Evolutionary conservation across 2,329 filamentous ascomycete genomes (phyloP), one percentile per base, ranked within the genome.

Genomic region (Rutstroemia sp.): DNA sequence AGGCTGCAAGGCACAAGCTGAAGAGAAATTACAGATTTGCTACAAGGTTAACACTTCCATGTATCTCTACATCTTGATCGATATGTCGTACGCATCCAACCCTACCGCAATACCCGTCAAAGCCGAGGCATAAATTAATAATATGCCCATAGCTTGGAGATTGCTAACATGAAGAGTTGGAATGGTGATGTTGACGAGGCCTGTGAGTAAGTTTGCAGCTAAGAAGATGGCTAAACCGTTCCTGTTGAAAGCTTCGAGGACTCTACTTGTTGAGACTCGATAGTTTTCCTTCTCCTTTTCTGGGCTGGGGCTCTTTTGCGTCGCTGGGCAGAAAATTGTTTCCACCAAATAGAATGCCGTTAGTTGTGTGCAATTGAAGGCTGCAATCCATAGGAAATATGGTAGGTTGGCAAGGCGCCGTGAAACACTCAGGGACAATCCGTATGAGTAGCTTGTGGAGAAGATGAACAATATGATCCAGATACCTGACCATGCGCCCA

Each of bases 311-410:
- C 72, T 72, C 1, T 82, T 79, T 60, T 90, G 82, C 5, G 87
- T 79, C 2, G 78, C 75, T 0, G 90, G 88, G 71, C 96, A 95
- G 71, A 92, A 85, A 2, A 88, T 25, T 3, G 81, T 85, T 70
- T 99, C 92, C 23, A 94, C 79, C 14, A 85, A 69, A 66, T 85
- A 91, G 71, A 92, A 96, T 1, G 86, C 78, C 7, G 89, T 75
- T 9, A 99, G 76, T 69, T 96, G 90, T n/a, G 80, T 77, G 59
- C 82, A 86, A 74, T 97, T 99, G 77, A 94, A 96, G 2, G 90
- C 86, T n/a, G 85, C 80, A 7, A 95, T 87, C 91, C 92, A 97
- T 46, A 96, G 77, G 45, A 97, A 81, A 70, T 99, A 99, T 0
- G 94, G 91, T 60, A 96, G 78, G 67, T 99, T 99, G 8, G 92